Conservation (phyloP, 208 protist species). For the Trypanosoma caninum region DNA sequence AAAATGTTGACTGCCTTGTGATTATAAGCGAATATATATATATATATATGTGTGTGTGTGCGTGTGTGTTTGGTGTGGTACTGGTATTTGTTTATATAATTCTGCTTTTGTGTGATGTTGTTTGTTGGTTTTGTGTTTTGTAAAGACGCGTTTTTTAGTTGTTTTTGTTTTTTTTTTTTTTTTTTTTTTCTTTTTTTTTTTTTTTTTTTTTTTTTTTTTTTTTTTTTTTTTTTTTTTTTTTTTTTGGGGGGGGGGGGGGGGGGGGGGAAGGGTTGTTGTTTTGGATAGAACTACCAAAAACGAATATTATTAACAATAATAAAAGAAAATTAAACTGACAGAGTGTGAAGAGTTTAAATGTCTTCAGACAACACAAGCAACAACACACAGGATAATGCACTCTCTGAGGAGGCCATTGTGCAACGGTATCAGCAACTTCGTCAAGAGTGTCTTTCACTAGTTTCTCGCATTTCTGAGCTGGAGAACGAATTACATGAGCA, state of each 20-base stretch:
- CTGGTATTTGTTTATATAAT: slow-evolving; percentile 1
- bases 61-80: neutral
- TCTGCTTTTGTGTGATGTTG: slow-evolving; percentile 2
- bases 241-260: neutral
- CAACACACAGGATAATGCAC: slow-evolving; percentile 10
- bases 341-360: neutral
- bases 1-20: neutral
- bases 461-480: slow-evolving; percentile 85
- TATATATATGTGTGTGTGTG: neutral
- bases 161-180: neutral
- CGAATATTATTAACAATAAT: neutral
- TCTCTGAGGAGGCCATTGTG: slow-evolving; percentile 77
- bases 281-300: too few relatives aligned
- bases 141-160: too few relatives aligned
- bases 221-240: slow-evolving; percentile 2
- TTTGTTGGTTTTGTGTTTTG: too few relatives aligned
- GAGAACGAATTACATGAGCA: slow-evolving; percentile 90
- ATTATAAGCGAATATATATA: neutral
- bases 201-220: neutral
- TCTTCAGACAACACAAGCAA: slow-evolving; percentile 13
- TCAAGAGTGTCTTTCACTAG: slow-evolving; percentile 82
- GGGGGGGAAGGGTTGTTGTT: too few relatives aligned
- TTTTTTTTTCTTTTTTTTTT: neutral
- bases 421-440: slow-evolving; percentile 82
- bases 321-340: neutral